Percentiles rank a stretch among this genome's conserved stretches.
Evolutionary conservation across 768 basidiomycete species (phyloP).

Genomic region (Amanita brunnescens): DNA sequence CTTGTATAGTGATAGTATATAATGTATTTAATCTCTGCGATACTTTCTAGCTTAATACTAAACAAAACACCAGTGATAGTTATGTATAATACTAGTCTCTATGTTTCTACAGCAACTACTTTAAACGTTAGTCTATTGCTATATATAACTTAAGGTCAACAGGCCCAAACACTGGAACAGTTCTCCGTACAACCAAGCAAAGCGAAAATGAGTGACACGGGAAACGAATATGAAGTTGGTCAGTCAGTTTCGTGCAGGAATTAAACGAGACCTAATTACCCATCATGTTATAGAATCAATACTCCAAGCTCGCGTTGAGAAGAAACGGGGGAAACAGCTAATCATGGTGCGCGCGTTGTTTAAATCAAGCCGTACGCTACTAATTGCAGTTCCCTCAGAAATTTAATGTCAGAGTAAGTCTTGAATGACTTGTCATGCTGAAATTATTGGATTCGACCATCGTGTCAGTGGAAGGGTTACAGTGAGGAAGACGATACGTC

Average conservation of each 20-base stretch:
- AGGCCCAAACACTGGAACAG: not conserved
- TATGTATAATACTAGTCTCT: not conserved
- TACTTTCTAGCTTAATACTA: conserved; percentile 1
- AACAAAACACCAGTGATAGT: not conserved
- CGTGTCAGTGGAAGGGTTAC: conserved; percentile 55
- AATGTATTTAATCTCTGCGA: conserved; percentile 9
- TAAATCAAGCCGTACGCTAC: not conserved
- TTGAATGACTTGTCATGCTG: not conserved
- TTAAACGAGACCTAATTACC: conserved; percentile 2
- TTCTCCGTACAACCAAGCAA: not conserved
- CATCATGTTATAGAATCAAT: conserved; percentile 36
- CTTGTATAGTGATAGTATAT: conserved; percentile 3
- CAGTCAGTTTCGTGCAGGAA: conserved; percentile 17
- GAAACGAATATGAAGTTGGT: conserved; percentile 58
- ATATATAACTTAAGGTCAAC: not conserved
- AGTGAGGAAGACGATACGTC: conserved; percentile 46
- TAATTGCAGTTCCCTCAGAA: conserved; percentile 25
- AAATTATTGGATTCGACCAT: not conserved
- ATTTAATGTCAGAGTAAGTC: conserved; percentile 50
- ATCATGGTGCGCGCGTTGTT: conserved; percentile 37
- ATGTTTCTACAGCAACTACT: not conserved
- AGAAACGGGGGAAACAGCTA: conserved; percentile 30
- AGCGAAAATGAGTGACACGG: conserved; percentile 27
- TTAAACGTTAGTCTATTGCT: not conserved
- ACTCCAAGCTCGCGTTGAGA: conserved; percentile 41